Evolutionary conservation across 2,329 filamentous ascomycete genomes (phyloP), one percentile per base, ranked within the genome.

Genomic region (Neodidymelliopsis sp.): DNA sequence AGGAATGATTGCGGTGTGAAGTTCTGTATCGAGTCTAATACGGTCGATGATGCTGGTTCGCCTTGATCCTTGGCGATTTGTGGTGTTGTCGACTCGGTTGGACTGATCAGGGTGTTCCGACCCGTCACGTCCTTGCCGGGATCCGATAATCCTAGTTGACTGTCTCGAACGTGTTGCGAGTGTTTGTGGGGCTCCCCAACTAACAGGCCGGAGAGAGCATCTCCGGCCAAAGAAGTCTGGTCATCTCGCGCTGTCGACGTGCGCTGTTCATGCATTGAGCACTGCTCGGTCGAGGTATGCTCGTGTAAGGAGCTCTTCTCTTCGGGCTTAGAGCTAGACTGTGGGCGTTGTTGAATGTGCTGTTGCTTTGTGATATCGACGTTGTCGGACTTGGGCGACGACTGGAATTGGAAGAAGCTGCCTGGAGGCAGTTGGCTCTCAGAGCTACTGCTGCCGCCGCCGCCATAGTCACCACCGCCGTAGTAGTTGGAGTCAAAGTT

Each of bases 341-440:
- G 24, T 4, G 13, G 8, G 19, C 24, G 24, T 28, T 49, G 31
- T 33, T 27, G 24, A 20, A 24, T 35, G 11, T 13, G 33, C 20
- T 37, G 33, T 36, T 37, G 48, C 30, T 52, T 42, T n/a, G 37
- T 29, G 23, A 38, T 9, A 20, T 42, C 28, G 28, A 20, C 18
- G 19, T 22, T 25, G 2, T 22, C 38, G 10, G 34, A n/a, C 25
- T 38, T 27, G 6, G 48, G 29, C 10, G 62, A 62, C 35, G 67
- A 55, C 40, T 70, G 63, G 66, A 70, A 69, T 45, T 69, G 65
- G 55, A 62, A 67, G 60, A 63, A 70, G 5, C 60, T 58, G 30
- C 60, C 52, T 9, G 41, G 58, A 43, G 50, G 42, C 20, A 24
- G 41, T 24, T 45, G 35, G 30, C 41, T 39, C 16, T 10, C 33